A percentile compares a stretch with the other conserved stretches of the same genome.
These are phyloP conservation scores for Penicillium psychrofluorescens DNA, from an alignment of 495 filamentous ascomycete species.

Conservation along the genomic window DNA sequence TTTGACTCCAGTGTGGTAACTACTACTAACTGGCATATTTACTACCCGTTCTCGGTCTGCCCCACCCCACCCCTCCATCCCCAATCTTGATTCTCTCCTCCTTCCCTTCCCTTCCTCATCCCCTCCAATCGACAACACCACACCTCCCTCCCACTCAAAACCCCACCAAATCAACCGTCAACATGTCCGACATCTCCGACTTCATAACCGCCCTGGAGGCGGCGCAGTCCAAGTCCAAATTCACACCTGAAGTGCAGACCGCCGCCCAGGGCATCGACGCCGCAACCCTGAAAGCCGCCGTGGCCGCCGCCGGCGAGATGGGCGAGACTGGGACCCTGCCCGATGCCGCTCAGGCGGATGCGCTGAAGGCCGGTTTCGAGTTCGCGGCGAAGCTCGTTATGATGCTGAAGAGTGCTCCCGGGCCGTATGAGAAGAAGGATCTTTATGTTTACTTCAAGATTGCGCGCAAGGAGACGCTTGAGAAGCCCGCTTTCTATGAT, in stretches of 20 bases:
- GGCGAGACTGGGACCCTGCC: conserved; percentile 9
- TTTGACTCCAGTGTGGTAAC: too few relatives aligned
- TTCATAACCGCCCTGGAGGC: conserved; percentile 26
- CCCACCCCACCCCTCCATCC: conserved; percentile 11
- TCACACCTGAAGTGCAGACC: conserved; percentile 24
- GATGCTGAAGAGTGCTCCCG: conserved; percentile 47
- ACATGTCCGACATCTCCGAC: conserved; percentile 24
- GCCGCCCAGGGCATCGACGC: conserved; percentile 21
- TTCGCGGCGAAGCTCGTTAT: conserved; percentile 48
- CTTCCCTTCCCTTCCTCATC: not conserved
- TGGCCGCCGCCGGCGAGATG: conserved; percentile 11
- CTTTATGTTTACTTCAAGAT: conserved; percentile 57
- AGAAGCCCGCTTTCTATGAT: conserved; percentile 44
- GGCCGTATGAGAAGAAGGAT: conserved; percentile 45
- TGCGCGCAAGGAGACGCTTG: conserved; percentile 36
- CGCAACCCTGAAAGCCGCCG: conserved; percentile 20
- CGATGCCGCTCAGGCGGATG: conserved; percentile 12
- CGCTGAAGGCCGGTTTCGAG: conserved; percentile 24
- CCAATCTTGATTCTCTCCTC: conserved; percentile 12
- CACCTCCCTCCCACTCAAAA: conserved; percentile 1
- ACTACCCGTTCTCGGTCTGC: conserved; percentile 9
- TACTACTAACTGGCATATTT: conserved; percentile 15
- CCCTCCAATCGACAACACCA: not conserved
- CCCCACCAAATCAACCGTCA: conserved; percentile 7
- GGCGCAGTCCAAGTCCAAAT: conserved; percentile 25